A percentile compares a stretch with the other conserved stretches of the same genome.
These are phyloP conservation scores for Termitomyces sp. DNA, from an alignment of 768 basidiomycete genomes.

Conservation along the genomic window DNA sequence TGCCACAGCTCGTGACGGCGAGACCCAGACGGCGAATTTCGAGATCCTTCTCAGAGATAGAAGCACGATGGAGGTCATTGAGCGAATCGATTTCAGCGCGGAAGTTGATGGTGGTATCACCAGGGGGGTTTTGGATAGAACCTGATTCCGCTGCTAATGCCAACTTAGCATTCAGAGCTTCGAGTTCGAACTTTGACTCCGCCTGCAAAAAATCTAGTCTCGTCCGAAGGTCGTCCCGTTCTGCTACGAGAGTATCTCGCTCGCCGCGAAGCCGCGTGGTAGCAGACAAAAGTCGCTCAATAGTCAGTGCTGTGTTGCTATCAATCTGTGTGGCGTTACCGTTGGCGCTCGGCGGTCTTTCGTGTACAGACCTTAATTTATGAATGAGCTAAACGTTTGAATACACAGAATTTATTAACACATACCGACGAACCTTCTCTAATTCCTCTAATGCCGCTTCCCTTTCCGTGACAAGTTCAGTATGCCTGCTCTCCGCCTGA, in stretches of 20 bases:
- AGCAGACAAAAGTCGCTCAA: conserved; percentile 55
- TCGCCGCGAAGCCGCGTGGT: conserved; percentile 65
- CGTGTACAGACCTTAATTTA: neutral
- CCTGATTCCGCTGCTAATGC: conserved; percentile 18
- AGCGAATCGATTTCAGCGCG: conserved; percentile 25
- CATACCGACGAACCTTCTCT: conserved; percentile 25
- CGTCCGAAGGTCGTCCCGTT: conserved; percentile 58
- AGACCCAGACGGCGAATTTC: conserved; percentile 28
- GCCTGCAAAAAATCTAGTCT: conserved; percentile 64
- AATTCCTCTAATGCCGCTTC: conserved; percentile 42
- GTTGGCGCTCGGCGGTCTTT: neutral
- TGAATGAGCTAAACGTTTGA: neutral
- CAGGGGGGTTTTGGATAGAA: conserved; percentile 15
- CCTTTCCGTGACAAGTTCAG: conserved; percentile 48
- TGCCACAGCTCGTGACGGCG: conserved; percentile 27
- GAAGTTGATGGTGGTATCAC: conserved; percentile 20
- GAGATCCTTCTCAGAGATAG: conserved; percentile 20
- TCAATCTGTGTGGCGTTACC: conserved; percentile 12
- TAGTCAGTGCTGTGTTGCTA: conserved; percentile 29
- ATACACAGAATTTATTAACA: neutral
- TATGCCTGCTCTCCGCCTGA: conserved; percentile 36
- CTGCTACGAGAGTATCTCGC: conserved; percentile 48
- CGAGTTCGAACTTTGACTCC: conserved; percentile 60
- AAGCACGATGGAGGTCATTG: conserved; percentile 15
- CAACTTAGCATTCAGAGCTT: conserved; percentile 52